Base-by-base conservation (phyloP, 2,329 filamentous ascomycete genomes). In the Emergomyces africanus region DNA sequence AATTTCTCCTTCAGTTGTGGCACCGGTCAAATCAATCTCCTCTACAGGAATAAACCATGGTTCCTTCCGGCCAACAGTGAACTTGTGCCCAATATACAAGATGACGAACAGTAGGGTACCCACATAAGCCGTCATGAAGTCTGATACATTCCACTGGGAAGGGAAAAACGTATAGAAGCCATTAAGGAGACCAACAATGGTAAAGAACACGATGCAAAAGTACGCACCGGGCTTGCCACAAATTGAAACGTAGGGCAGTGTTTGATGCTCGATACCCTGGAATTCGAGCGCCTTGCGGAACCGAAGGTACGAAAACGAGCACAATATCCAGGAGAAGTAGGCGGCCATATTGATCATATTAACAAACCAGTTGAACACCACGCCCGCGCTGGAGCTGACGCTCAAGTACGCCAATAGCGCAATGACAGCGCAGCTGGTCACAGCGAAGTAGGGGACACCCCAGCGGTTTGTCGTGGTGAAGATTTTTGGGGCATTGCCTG, bases 401-500 rank as follows among this genome's bases (percentile, higher is more conserved):
- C 61, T 64, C 35, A 64, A 49, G 37, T 64, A 64, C 35, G 61
- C 57, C 5, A 64, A 56, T 14, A 59, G 20, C 35, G 59, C 56
- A 42, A 62, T 57, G 9, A 51, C 57, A 44, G 59, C 14, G 12
- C 61, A 63, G 12, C 60, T 42, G 2, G 37, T 57, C 39, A 64
- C 62, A 33, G 59, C 63, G 23, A 35, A 61, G 33, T 62, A 62
- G 10, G 62, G 61, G 15, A 64, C 59, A 23, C 61, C 62, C 8
- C 54, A 60, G 20, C 60, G 58, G 39, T 61, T 60, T 28, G 33
- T 60, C n/a, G 42, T 39, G 14, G 75, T 68, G 44, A 74, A 56
- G 23, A 48, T 48, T 0, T 60, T 63, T 0, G 74, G 74, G 1
- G 72, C 74, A n/a, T 74, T 70, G 0, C 68, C 68, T 44, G 74